A percentile compares a stretch with the other conserved stretches of the same genome.
phyloP scores from a whole-genome alignment of 2,329 filamentous ascomycete species.

The Pseudophaeomoniella oleicola region DNA sequence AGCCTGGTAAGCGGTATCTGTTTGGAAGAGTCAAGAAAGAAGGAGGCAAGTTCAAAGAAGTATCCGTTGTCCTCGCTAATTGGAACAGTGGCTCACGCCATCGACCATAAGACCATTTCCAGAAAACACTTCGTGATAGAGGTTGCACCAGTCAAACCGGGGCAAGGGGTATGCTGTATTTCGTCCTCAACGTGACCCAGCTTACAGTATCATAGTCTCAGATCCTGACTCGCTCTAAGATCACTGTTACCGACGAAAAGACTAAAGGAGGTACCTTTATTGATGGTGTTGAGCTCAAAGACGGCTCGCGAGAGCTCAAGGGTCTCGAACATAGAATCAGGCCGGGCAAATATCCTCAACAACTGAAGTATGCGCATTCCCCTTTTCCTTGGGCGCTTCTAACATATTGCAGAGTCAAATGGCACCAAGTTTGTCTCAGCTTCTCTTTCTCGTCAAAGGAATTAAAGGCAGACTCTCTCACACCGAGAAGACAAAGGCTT shows the following conservation, averaged over 20 bases:
- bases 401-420: conserved; percentile 45
- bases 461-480: conserved; percentile 49
- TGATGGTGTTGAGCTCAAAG: conserved; percentile 57
- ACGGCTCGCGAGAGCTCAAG: conserved; percentile 39
- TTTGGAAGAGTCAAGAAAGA: conserved; percentile 61
- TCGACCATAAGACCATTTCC: conserved; percentile 72
- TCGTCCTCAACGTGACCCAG: conserved; percentile 1
- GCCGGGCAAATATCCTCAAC: conserved; percentile 54
- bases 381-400: conserved; percentile 2
- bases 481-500: conserved; percentile 47
- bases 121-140: conserved; percentile 73
- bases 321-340: conserved; percentile 49
- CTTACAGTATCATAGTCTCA: conserved; percentile 47
- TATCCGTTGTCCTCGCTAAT: conserved; percentile 4
- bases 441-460: conserved; percentile 65
- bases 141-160: conserved; percentile 49
- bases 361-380: conserved; percentile 22
- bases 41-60: conserved; percentile 40
- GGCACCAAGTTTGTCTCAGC: conserved; percentile 67
- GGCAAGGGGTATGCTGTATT: conserved; percentile 54
- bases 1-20: conserved; percentile 70
- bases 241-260: conserved; percentile 64
- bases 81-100: conserved; percentile 46
- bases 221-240: conserved; percentile 48
- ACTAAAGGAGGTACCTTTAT: conserved; percentile 74